These are phyloP conservation scores for Rhypophila decipiens DNA, from an alignment of 495 filamentous ascomycete species.

Conservation along the genomic window DNA sequence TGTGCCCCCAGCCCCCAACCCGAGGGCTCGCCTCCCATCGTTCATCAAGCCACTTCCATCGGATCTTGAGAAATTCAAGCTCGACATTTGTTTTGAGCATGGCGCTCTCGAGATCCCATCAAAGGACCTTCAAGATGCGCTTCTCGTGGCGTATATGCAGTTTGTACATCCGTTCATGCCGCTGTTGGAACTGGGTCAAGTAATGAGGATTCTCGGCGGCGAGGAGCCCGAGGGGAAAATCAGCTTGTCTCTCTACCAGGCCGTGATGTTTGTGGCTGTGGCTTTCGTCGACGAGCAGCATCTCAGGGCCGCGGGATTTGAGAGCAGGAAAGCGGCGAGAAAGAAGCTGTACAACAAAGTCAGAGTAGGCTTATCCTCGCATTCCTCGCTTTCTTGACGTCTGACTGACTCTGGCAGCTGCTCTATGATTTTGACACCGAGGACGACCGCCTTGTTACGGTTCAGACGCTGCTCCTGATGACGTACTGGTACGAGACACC, in stretches of 20 bases:
- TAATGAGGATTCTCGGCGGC: slow-evolving; percentile 57
- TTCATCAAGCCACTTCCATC: slow-evolving; percentile 68
- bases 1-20: neutral
- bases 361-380: slow-evolving; percentile 47
- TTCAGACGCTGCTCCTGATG: slow-evolving; percentile 78
- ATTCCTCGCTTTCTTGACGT: neutral
- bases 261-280: slow-evolving; percentile 74
- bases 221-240: slow-evolving; percentile 61
- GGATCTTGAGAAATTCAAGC: slow-evolving; percentile 64
- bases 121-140: slow-evolving; percentile 59
- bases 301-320: slow-evolving; percentile 63
- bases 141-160: slow-evolving; percentile 69
- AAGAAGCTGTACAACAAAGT: slow-evolving; percentile 75
- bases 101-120: slow-evolving; percentile 68
- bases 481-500: slow-evolving; percentile 90
- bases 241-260: slow-evolving; percentile 74
- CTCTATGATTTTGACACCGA: slow-evolving; percentile 88
- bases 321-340: slow-evolving; percentile 63
- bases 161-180: slow-evolving; percentile 89
- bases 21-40: slow-evolving; percentile 43
- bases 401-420: slow-evolving; percentile 25
- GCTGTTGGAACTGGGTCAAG: slow-evolving; percentile 69
- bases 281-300: slow-evolving; percentile 69
- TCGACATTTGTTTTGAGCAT: slow-evolving; percentile 67
- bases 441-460: slow-evolving; percentile 70